These are phyloP conservation scores for Suhomyces sp. DNA, from an alignment of 805 yeast species.

Conservation along the genomic window DNA sequence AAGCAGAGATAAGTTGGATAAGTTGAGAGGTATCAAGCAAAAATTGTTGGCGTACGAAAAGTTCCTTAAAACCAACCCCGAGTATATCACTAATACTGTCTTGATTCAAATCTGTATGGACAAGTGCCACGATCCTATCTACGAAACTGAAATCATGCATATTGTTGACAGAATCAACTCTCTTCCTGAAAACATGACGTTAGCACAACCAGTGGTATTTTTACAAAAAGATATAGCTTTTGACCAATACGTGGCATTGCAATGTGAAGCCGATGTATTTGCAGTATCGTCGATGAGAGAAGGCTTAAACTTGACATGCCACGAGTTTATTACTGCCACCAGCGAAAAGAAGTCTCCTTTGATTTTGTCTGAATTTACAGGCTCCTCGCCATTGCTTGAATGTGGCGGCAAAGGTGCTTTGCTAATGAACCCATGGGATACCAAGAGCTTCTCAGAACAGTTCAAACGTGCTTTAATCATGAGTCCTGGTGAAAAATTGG, in stretches of 20 bases:
- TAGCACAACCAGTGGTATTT: constrained; percentile 78
- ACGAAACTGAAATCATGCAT: constrained; percentile 69
- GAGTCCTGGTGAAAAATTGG: constrained; percentile 53
- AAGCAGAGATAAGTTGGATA: constrained; percentile 84
- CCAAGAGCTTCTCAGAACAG: constrained; percentile 58
- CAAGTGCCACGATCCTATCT: constrained; percentile 51
- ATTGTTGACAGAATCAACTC: constrained; percentile 87
- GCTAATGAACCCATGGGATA: constrained; percentile 90
- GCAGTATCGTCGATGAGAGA: constrained; percentile 91
- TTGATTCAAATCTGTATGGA: constrained; percentile 79
- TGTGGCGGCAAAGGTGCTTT: constrained; percentile 57
- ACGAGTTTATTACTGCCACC: constrained; percentile 83
- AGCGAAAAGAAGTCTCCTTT: constrained; percentile 72
- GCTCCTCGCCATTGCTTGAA: constrained; percentile 77
- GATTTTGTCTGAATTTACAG: constrained; percentile 88
- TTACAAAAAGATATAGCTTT: constrained; percentile 86
- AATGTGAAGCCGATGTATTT: constrained; percentile 82
- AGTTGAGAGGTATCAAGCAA: constrained; percentile 82
- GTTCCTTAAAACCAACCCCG: constrained; percentile 70
- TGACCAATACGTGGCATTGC: constrained; percentile 82
- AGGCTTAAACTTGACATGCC: constrained; percentile 96
- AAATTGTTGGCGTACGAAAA: constrained; percentile 84
- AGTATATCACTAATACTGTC: constrained; percentile 63
- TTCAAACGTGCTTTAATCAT: constrained; percentile 66
- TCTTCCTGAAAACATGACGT: constrained; percentile 65